Evolutionary conservation across 345 rosid species (phyloP), one percentile per base, ranked within the genome.

Genomic region (Turritis glabra): DNA sequence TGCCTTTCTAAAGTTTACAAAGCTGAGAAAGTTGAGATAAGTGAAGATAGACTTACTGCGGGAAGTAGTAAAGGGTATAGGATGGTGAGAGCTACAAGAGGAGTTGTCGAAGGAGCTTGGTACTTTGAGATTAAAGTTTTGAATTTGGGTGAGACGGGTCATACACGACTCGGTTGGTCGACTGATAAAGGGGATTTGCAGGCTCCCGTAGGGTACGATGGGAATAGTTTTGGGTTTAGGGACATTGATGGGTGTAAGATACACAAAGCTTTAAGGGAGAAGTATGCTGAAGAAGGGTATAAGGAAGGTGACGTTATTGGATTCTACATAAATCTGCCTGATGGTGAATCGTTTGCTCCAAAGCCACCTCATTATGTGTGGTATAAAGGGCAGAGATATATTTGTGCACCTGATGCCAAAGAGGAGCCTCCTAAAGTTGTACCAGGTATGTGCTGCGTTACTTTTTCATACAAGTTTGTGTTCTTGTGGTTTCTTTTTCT

Each of bases 231-330:
- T 47, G 99, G 97, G 46, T 95, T 88, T 22, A 86, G 99, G 76
- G 99, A 92, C 55, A 80, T 92, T 79, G 99, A 95, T 86, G 99
- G 99, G 62, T 87, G 96, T 76, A 95, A 95, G 87, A 83, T 95
- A 71, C 99, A 95, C 48, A 95, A 92, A 83, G 99, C 97, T 52
- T 76, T 84, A 80, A 88, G 97, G 72, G 97, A 85, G 82, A 88
- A 80, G 80, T 92, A 90, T 81, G 97, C 91, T 26, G 92, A 85
- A 40, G 96, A 86, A 82, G 97, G 99, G 56, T 95, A 92, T 25
- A 89, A 85, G 58, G 97, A 95, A 81, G 93, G 92, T 3, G 97
- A 95, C 82, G 93, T 95, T 64, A 84, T 90, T 72, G 99, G 99
- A 10, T 90, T 90, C 77, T 95, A 90, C 70, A 86, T 95, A 17